phyloP scores from a whole-genome alignment of 495 filamentous ascomycete species.

The Choiromyces venosus region DNA sequence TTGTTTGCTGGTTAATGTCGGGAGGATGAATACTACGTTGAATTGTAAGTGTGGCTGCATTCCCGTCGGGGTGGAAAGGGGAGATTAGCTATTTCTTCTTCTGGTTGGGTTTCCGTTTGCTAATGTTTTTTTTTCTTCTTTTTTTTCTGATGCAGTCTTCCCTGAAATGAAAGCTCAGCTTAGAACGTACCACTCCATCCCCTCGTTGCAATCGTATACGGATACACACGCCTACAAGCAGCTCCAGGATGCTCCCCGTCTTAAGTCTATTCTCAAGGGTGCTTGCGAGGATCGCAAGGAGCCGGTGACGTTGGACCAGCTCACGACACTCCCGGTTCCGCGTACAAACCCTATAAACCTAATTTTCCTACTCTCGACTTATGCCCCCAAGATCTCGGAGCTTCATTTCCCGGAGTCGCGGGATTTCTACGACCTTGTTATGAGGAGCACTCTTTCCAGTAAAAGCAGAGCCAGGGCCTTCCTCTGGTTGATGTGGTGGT shows the following conservation, averaged over 20 bases:
- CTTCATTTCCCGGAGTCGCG: conserved; percentile 76
- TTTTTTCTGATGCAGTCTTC: conserved; percentile 62
- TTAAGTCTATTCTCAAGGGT: conserved; percentile 96
- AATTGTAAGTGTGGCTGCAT: conserved; percentile 63
- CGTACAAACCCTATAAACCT: conserved; percentile 96
- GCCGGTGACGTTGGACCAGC: conserved; percentile 75
- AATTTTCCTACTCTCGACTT: conserved; percentile 88
- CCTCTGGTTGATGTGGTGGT: conserved; percentile 98
- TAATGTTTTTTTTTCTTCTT: conserved; percentile 13
- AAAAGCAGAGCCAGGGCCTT: conserved; percentile 80
- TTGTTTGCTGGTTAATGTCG: conserved; percentile 92
- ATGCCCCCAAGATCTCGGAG: conserved; percentile 86
- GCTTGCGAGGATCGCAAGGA: conserved; percentile 90
- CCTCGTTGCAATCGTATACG: conserved; percentile 87
- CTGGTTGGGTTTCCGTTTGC: conserved; percentile 37
- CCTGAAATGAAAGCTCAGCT: conserved; percentile 98
- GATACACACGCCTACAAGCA: conserved; percentile 97
- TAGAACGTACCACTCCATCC: conserved; percentile 96
- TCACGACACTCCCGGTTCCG: conserved; percentile 61
- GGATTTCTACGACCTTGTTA: conserved; percentile 95
- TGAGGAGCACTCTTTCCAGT: conserved; percentile 78
- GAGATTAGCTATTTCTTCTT: conserved; percentile 79
- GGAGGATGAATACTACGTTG: conserved; percentile 96
- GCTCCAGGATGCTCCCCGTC: conserved; percentile 87
- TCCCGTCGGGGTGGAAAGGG: conserved; percentile 79